These are phyloP conservation scores for Erodium chrysanthum DNA, from an alignment of 441 rosid species.

Conservation along the genomic window DNA sequence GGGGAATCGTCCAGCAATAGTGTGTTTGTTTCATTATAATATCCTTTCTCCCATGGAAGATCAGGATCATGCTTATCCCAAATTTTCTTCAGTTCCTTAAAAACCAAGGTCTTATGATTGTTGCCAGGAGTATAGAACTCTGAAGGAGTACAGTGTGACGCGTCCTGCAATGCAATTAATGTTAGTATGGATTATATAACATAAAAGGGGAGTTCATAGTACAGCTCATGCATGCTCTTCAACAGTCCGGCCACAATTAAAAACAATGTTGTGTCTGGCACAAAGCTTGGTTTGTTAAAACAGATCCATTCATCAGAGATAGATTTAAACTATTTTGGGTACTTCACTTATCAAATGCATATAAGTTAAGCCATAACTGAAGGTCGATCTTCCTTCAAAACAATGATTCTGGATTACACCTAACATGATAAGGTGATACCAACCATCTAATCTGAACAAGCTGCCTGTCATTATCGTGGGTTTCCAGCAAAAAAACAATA, in stretches of 20 bases:
- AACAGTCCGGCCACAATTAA: not conserved
- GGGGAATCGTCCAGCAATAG: slow-evolving; percentile 82
- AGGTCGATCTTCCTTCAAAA: not conserved
- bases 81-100: slow-evolving; percentile 60
- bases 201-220: slow-evolving; percentile 5
- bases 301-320: not conserved
- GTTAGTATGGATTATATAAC: not conserved
- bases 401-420: not conserved
- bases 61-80: slow-evolving; percentile 58
- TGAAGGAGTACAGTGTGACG: slow-evolving; percentile 51
- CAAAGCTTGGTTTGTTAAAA: not conserved
- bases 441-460: not conserved
- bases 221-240: not conserved
- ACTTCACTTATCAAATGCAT: not conserved
- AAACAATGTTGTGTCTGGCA: not conserved
- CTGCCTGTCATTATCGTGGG: not conserved
- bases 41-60: slow-evolving; percentile 59
- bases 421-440: not conserved
- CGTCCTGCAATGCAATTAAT: slow-evolving; percentile 36
- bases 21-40: slow-evolving; percentile 62
- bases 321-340: not conserved
- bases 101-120: slow-evolving; percentile 50
- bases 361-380: not conserved
- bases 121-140: slow-evolving; percentile 49
- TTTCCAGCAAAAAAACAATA: not conserved